Percentiles rank a stretch among this genome's conserved stretches.
phyloP scores from a whole-genome alignment of 345 rosid species.

The Gossypium arboreum region DNA sequence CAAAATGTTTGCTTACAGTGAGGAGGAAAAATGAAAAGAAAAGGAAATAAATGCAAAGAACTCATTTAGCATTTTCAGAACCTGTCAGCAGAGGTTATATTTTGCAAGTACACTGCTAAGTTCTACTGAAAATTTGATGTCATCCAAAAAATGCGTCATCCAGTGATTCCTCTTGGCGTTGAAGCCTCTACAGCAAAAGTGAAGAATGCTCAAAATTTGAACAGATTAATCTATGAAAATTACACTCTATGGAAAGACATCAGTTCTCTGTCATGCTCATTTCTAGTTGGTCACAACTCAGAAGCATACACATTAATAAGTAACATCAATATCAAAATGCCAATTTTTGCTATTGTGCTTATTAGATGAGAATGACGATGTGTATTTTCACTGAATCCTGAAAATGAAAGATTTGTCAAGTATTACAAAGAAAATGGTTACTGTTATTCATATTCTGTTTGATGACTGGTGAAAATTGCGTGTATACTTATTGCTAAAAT shows the following conservation, averaged over 20 bases:
- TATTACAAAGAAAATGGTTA: conserved; percentile 3
- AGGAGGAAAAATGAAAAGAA: background rate
- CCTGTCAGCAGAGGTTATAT: background rate
- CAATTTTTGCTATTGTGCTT: background rate
- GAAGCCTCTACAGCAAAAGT: background rate
- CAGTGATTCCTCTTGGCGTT: background rate
- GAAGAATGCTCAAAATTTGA: conserved; percentile 2
- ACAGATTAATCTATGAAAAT: background rate
- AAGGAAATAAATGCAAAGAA: conserved; percentile 5
- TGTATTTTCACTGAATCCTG: background rate
- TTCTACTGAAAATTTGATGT: background rate
- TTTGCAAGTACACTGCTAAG: background rate
- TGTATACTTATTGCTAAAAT: background rate
- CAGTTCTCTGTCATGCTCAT: background rate
- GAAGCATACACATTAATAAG: background rate
- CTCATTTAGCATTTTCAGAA: background rate
- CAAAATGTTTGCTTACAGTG: background rate
- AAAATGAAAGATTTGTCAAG: background rate
- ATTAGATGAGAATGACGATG: background rate
- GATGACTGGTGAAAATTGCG: background rate
- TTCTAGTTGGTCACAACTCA: conserved; percentile 2
- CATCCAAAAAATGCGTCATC: background rate
- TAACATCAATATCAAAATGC: background rate
- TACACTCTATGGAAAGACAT: background rate
- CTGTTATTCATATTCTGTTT: background rate